Percentiles rank a stretch among this genome's conserved stretches.
phyloP scores from a whole-genome alignment of 1,284 basidiomycete species.

The Austroboletus novae-zelandiae region DNA sequence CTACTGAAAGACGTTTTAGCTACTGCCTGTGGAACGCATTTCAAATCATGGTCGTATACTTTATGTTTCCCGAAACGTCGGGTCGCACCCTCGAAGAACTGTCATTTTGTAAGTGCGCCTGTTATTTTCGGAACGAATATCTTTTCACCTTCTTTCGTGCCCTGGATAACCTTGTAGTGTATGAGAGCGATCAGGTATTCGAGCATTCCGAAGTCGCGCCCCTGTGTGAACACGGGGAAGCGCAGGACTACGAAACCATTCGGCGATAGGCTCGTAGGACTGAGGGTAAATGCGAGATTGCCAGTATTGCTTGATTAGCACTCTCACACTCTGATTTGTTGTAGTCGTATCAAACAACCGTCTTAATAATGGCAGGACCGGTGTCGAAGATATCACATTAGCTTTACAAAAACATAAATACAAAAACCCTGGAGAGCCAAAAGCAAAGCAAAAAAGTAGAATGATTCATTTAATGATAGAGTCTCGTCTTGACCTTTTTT shows the following conservation, averaged over 20 bases:
- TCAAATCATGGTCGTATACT: constrained; percentile 48
- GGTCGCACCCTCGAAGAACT: constrained; percentile 57
- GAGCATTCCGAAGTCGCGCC: neutral
- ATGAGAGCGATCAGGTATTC: constrained; percentile 11
- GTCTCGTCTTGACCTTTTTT: neutral
- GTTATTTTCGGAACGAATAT: neutral
- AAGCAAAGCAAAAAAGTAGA: neutral
- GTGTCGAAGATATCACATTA: too few relatives aligned
- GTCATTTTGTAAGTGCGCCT: constrained; percentile 49
- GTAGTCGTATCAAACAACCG: too few relatives aligned
- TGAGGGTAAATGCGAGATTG: too few relatives aligned
- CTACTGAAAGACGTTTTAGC: constrained; percentile 3
- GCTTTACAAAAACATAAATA: too few relatives aligned
- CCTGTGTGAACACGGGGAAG: constrained; percentile 1
- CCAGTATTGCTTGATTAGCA: too few relatives aligned
- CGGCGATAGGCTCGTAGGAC: too few relatives aligned
- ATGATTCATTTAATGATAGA: neutral
- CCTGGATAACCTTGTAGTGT: constrained; percentile 8
- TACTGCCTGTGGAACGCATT: constrained; percentile 48
- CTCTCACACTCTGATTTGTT: too few relatives aligned
- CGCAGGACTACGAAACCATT: too few relatives aligned
- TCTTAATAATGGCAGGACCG: too few relatives aligned
- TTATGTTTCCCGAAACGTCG: constrained; percentile 55
- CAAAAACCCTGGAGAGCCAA: too few relatives aligned
- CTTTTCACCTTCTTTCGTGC: neutral